Evolutionary conservation across 305 asterid species (phyloP), one percentile per base, ranked within the genome.

Genomic region (Lippia alba): DNA sequence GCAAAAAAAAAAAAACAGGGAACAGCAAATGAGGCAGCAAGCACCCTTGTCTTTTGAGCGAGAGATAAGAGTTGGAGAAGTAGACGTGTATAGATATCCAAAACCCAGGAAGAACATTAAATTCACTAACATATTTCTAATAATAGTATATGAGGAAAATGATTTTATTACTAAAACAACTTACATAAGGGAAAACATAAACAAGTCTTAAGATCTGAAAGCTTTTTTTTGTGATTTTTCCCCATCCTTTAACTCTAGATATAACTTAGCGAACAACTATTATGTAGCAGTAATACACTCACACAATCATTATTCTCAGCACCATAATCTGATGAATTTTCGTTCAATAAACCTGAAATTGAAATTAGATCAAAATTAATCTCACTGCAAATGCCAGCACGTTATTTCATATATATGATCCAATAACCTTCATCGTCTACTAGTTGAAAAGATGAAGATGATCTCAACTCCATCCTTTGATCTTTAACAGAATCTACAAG

Each of bases 401-500:
- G 54, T 41, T 56, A 61, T 36, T 61, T 39, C 44, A 7, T 12
- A 45, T 51, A 45, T 51, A 45, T 49, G 69, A 57, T 4, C 53
- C 70, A 75, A 45, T 51, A 70, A 85, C 89, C 87, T 83, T 78
- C 74, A 59, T 64, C 68, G 30, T 55, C 75, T 59, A 67, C 77
- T 58, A 63, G 39, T 60, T 64, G 67, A 61, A 74, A 59, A 69
- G 69, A 20, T 60, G 85, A 60, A 48, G 80, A 53, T 45, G 82
- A 74, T 64, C 72, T 54, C 41, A 45, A 64, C 54, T 74, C 78
- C 73, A 50, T 64, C 32, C 12, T 64, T 50, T 24, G 78, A 80
- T 81, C 91, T 66, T 87, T 89, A 78, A 81, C 87, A 72, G 89
- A 80, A 72, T 86, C 89, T 54, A 84, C 66, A 77, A 68, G 41